Evolutionary conservation across 2,329 filamentous ascomycete genomes (phyloP).

Genomic region (Aspergillus candidus): DNA sequence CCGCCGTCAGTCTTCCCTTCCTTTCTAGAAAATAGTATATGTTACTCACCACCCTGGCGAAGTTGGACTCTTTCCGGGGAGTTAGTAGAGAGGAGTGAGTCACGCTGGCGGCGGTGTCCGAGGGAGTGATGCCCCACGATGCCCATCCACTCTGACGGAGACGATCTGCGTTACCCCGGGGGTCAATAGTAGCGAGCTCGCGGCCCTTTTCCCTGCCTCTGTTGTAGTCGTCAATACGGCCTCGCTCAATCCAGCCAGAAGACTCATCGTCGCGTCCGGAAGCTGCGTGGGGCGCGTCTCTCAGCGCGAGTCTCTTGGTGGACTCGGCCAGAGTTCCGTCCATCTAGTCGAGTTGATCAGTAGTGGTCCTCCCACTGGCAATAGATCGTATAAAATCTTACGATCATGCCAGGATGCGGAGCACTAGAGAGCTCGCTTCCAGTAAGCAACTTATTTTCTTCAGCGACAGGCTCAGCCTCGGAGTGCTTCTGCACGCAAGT

Average conservation of each 20-base stretch:
- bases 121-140: constrained; percentile 10
- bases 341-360: constrained; percentile 1
- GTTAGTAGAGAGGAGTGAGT: background rate
- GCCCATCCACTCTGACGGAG: constrained; percentile 12
- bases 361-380: no score
- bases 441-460: constrained; percentile 23
- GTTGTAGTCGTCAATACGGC: constrained; percentile 1
- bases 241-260: constrained; percentile 16
- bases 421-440: constrained; percentile 12
- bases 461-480: constrained; percentile 29
- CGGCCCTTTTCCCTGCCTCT: constrained; percentile 4
- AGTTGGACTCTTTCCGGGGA: constrained; percentile 11
- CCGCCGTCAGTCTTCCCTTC: no score
- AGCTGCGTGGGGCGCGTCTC: background rate
- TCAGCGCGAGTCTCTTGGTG: background rate
- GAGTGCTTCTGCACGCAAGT: constrained; percentile 31
- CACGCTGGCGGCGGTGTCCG: background rate
- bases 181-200: constrained; percentile 16
- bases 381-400: background rate
- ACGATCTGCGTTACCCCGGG: constrained; percentile 15
- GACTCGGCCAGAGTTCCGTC: constrained; percentile 5
- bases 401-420: constrained; percentile 5
- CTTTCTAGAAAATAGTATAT: background rate
- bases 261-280: constrained; percentile 7
- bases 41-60: constrained; percentile 21